Evolutionary conservation across 139 green algal genomes (phyloP).

Genomic region (Chlorella sp.): DNA sequence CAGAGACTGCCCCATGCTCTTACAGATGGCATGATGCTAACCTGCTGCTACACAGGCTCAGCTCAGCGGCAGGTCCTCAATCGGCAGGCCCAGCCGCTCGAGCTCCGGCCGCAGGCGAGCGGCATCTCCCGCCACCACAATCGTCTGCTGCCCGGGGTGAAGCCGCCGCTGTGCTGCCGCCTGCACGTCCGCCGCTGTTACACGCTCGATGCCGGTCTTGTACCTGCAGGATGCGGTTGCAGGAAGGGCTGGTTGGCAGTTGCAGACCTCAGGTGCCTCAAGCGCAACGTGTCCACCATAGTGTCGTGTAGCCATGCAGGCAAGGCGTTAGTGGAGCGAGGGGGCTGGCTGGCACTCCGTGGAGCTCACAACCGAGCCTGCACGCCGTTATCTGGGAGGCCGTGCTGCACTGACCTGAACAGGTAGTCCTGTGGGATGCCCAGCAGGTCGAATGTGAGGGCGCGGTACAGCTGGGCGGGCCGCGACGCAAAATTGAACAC

Average conservation of each 20-base stretch:
- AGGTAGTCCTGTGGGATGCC: conserved; percentile 79
- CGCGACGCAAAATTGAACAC: conserved; percentile 87
- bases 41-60: not conserved
- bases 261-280: no score
- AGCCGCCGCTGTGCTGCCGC: conserved; percentile 65
- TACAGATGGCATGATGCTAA: no score
- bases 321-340: no score
- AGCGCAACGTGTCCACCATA: no score
- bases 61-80: conserved; percentile 23
- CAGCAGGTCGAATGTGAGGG: conserved; percentile 70
- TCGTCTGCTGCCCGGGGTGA: conserved; percentile 65
- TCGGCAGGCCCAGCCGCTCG: not conserved
- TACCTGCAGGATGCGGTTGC: conserved; percentile 43
- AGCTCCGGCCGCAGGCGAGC: conserved; percentile 33
- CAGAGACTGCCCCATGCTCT: no score
- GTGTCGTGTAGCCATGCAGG: no score
- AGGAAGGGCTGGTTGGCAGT: no score
- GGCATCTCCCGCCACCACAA: conserved; percentile 63
- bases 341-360: no score
- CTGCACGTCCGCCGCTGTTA: conserved; percentile 60
- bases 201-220: conserved; percentile 57
- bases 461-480: conserved; percentile 67
- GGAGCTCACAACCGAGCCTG: no score
- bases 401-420: conserved; percentile 53
- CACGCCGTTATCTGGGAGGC: no score